These are phyloP conservation scores for Combretum micranthum DNA, from an alignment of 345 rosid species.

Conservation along the genomic window DNA sequence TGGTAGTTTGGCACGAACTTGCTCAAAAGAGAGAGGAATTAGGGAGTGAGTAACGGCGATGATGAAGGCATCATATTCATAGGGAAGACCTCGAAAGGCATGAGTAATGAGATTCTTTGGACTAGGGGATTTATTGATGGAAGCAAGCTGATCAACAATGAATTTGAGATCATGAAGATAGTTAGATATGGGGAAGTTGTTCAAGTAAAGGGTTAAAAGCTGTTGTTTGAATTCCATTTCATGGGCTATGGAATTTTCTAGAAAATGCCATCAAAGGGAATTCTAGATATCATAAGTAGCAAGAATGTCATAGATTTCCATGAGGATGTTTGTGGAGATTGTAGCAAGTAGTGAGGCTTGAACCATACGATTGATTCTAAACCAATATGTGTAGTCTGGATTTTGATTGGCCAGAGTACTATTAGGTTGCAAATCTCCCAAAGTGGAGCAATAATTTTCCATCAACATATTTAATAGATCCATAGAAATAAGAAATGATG, in stretches of 20 bases:
- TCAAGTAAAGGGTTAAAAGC: not conserved
- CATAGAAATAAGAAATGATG: not conserved
- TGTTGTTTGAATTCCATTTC: not conserved
- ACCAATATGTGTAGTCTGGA: not conserved
- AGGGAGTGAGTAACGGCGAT: not conserved
- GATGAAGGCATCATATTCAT: not conserved
- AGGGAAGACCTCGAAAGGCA: not conserved
- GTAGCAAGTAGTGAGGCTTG: not conserved
- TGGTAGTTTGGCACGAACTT: not conserved
- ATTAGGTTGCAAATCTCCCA: not conserved
- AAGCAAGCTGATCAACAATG: not conserved
- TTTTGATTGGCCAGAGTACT: not conserved
- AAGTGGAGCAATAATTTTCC: not conserved
- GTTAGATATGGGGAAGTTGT: not conserved
- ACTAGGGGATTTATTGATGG: not conserved
- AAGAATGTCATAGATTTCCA: not conserved
- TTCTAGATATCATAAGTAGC: not conserved
- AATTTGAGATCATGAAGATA: not conserved
- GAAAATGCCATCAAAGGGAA: not conserved
- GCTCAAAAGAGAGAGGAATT: not conserved
- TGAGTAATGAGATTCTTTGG: not conserved
- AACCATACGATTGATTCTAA: not conserved
- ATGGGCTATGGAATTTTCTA: not conserved
- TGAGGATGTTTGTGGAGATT: not conserved
- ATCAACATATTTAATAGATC: not conserved